A percentile compares a stretch with the other conserved stretches of the same genome.
These are phyloP conservation scores for Triticum dicoccoides DNA, from an alignment of 176 grass and related monocot species.

Conservation along the genomic window DNA sequence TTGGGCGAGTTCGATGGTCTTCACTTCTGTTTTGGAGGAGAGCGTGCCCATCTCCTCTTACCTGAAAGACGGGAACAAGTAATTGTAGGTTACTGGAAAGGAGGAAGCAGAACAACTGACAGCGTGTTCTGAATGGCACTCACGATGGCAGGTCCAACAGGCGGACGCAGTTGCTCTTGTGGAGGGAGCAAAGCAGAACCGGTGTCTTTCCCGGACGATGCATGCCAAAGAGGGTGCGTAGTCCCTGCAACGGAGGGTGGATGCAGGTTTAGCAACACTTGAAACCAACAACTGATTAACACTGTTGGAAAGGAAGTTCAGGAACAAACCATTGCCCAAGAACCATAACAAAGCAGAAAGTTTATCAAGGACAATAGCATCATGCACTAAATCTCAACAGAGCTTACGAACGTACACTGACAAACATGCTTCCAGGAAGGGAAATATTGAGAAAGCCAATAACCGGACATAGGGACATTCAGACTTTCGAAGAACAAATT, in stretches of 20 bases:
- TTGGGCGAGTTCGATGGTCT: conserved; percentile 33
- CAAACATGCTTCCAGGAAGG: neutral
- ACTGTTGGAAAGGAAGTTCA: neutral
- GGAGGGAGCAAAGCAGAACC: conserved; percentile 39
- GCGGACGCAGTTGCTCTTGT: conserved; percentile 43
- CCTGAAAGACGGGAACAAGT: conserved; percentile 7
- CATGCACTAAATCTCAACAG: neutral
- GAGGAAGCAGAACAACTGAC: no score
- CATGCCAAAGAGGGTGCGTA: conserved; percentile 48
- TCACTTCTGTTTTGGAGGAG: conserved; percentile 30
- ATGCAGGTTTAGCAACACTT: neutral
- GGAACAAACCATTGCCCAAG: conserved; percentile 1
- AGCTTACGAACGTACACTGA: neutral
- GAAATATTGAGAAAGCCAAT: neutral
- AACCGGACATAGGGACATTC: no score
- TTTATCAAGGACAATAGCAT: neutral
- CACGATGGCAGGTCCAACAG: conserved; percentile 46
- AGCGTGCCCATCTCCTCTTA: conserved; percentile 23
- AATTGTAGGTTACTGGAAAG: no score
- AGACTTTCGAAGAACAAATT: neutral
- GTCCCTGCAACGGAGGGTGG: conserved; percentile 37
- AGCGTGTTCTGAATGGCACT: neutral
- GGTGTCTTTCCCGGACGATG: conserved; percentile 42
- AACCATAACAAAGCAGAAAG: neutral
- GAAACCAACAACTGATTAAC: neutral